These are phyloP conservation scores for Pseudocercospora fuligena DNA, from an alignment of 2,329 filamentous ascomycete genomes.

Conservation along the genomic window DNA sequence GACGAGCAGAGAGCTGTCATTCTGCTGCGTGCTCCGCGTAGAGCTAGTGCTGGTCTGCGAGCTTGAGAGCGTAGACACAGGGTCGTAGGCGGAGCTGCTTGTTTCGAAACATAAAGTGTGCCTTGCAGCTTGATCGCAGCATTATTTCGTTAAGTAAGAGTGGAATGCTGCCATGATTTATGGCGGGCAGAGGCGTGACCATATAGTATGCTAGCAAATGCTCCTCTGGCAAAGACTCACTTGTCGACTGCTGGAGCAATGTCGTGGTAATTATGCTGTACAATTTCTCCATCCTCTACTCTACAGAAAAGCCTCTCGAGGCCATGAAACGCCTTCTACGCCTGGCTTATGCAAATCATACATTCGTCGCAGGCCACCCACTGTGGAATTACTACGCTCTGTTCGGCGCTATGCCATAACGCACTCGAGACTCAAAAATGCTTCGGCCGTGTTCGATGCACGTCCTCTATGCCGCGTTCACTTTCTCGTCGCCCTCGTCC, in stretches of 20 bases:
- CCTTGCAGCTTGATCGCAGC: too few species aligned
- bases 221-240: too few species aligned
- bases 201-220: too few species aligned
- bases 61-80: too few species aligned
- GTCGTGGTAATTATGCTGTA: background rate
- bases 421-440: background rate
- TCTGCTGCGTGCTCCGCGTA: too few species aligned
- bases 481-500: slow-evolving; percentile 30
- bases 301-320: background rate
- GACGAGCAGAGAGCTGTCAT: too few species aligned
- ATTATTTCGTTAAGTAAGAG: too few species aligned
- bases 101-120: too few species aligned
- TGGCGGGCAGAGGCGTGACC: too few species aligned
- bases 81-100: too few species aligned
- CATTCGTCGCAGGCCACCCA: background rate
- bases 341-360: slow-evolving; percentile 1
- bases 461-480: slow-evolving; percentile 26
- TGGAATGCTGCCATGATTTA: too few species aligned
- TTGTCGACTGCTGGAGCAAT: background rate
- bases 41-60: too few species aligned
- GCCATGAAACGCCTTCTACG: background rate
- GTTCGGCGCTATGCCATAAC: background rate
- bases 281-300: background rate
- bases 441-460: background rate
- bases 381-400: background rate